Conservation (phyloP, 352 stramenopile genomes). For the Globisporangium cylindrosporum region DNA sequence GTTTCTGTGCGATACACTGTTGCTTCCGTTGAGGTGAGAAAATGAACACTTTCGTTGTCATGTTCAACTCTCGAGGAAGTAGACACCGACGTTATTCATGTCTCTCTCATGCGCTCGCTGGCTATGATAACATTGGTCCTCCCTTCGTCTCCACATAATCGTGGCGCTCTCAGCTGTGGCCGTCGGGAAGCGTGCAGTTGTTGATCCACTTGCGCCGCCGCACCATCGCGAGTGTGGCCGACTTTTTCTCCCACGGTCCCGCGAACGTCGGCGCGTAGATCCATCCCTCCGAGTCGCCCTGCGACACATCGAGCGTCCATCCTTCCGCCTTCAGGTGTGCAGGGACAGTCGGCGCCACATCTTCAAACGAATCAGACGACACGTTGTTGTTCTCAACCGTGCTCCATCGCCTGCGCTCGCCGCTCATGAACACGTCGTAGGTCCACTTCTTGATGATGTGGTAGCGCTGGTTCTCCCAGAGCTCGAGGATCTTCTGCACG, state of each 20-base stretch:
- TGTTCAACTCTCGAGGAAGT: neutral
- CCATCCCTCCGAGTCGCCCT: slow-evolving; percentile 81
- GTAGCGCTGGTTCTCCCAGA: slow-evolving; percentile 87
- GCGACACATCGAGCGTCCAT: slow-evolving; percentile 75
- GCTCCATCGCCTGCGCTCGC: slow-evolving; percentile 75
- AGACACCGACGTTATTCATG: neutral
- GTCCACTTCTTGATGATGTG: slow-evolving; percentile 77
- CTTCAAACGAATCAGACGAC: slow-evolving; percentile 61
- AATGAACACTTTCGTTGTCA: neutral
- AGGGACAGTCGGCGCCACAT: slow-evolving; percentile 63
- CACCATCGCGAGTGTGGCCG: slow-evolving; percentile 68
- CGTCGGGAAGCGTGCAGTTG: slow-evolving; percentile 35
- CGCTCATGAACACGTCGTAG: slow-evolving; percentile 47
- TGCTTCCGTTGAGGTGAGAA: neutral
- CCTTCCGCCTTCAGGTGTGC: slow-evolving; percentile 49
- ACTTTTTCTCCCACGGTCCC: slow-evolving; percentile 74
- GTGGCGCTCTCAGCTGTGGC: slow-evolving; percentile 3
- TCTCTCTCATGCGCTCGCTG: neutral
- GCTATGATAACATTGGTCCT: neutral
- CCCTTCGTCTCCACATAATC: neutral
- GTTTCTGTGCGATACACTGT: slow-evolving; percentile 2
- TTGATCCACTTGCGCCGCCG: slow-evolving; percentile 84
- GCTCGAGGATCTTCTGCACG: slow-evolving; percentile 68
- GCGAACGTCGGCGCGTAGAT: slow-evolving; percentile 77
- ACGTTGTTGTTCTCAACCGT: slow-evolving; percentile 56